Evolutionary conservation across 2,329 filamentous ascomycete genomes (phyloP).

Genomic region (Colletotrichum camelliae): DNA sequence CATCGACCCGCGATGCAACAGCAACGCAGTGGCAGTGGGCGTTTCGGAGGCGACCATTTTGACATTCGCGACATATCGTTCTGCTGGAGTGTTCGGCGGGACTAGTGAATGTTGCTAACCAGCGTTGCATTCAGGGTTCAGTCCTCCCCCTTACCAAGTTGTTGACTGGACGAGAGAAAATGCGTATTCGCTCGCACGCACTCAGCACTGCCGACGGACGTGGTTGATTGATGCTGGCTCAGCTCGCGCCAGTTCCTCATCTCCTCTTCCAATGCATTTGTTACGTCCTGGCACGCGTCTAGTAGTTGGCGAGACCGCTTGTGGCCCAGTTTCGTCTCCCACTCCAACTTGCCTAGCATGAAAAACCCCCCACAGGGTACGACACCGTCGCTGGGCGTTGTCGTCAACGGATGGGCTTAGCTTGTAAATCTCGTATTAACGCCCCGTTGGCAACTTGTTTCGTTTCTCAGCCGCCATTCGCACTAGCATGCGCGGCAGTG

Average conservation of each 20-base stretch:
- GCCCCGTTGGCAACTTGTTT: neutral
- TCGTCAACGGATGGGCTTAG: conserved; percentile 10
- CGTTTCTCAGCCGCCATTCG: conserved; percentile 6
- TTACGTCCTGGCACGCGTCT: conserved; percentile 30
- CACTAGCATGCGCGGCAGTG: conserved; percentile 21
- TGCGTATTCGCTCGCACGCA: neutral
- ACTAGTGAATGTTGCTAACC: neutral
- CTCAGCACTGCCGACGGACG: neutral
- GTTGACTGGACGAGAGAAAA: neutral
- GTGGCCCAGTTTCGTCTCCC: neutral
- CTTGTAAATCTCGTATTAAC: conserved; percentile 15
- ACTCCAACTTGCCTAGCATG: conserved; percentile 14
- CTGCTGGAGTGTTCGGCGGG: neutral
- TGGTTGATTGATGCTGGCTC: neutral
- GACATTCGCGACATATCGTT: neutral
- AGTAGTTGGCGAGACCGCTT: conserved; percentile 10
- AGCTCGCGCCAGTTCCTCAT: conserved; percentile 32
- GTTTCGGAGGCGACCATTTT: conserved; percentile 1
- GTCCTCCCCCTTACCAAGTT: neutral
- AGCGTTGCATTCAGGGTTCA: neutral
- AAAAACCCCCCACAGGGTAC: conserved; percentile 5
- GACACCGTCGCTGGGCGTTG: neutral
- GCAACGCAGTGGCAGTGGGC: neutral
- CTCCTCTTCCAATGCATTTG: conserved; percentile 26
- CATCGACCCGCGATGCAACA: neutral